phyloP scores from a whole-genome alignment of 352 stramenopile species.

The Phytophthora pseudosyringae region DNA sequence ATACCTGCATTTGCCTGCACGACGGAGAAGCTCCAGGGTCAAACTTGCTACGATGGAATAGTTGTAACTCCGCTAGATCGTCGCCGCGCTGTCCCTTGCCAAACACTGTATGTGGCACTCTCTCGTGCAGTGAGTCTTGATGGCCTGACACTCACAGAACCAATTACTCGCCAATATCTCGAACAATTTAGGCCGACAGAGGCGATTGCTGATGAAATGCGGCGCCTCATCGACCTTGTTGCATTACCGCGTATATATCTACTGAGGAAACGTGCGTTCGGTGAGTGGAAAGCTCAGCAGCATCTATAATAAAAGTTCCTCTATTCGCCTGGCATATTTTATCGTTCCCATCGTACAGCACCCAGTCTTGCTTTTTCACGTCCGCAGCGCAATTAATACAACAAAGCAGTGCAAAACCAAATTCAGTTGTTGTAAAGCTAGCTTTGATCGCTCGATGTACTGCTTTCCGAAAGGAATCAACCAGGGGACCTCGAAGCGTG shows the following conservation, averaged over 20 bases:
- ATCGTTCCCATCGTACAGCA: no score
- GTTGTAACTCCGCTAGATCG: background rate
- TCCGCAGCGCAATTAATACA: no score
- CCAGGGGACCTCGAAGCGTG: no score
- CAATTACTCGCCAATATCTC: slow-evolving; percentile 1
- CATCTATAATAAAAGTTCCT: no score
- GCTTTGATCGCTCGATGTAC: no score
- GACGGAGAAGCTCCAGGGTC: background rate
- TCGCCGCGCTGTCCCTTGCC: background rate
- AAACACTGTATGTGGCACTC: slow-evolving; percentile 1
- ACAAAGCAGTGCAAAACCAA: no score
- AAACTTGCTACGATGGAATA: slow-evolving; percentile 1
- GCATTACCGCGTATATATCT: background rate
- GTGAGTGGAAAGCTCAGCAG: background rate
- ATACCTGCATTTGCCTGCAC: slow-evolving; percentile 13
- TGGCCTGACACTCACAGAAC: background rate
- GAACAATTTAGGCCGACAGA: background rate
- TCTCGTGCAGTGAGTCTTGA: background rate
- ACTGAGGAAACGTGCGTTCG: background rate
- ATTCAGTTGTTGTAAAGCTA: no score
- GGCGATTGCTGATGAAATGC: background rate
- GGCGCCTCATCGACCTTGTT: background rate
- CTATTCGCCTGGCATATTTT: no score
- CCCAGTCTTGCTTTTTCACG: no score
- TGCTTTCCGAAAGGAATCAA: no score